Conservation (phyloP, 2,329 filamentous ascomycete species). For the Pyricularia grisea region DNA sequence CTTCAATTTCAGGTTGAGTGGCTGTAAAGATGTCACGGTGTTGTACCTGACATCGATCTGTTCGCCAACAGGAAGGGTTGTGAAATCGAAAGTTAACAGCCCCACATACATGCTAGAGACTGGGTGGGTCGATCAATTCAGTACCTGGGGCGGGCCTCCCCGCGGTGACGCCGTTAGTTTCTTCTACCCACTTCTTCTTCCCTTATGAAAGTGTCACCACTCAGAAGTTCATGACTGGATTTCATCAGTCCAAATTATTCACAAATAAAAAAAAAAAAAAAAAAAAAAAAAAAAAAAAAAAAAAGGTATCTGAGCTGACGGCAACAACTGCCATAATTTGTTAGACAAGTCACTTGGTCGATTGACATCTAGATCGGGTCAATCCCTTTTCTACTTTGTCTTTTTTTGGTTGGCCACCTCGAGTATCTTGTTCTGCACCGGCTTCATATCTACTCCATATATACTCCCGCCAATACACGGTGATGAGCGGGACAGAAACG, state of each 20-base stretch:
- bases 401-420: not conserved
- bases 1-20: no score
- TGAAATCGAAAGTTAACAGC: not conserved
- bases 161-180: not conserved
- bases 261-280: no score
- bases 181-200: not conserved
- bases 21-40: no score
- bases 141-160: not conserved
- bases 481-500: slow-evolving; percentile 33
- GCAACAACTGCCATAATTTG: not conserved
- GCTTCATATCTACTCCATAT: not conserved
- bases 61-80: not conserved
- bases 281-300: no score
- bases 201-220: not conserved
- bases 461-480: not conserved
- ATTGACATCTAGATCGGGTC: not conserved
- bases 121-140: not conserved
- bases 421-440: not conserved
- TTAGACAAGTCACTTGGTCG: not conserved
- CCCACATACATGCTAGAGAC: not conserved
- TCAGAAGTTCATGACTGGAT: not conserved
- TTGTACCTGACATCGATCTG: not conserved
- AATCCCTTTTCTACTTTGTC: not conserved
- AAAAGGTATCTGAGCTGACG: not conserved
- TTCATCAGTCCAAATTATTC: not conserved